Conservation (phyloP, 179 eudicot species). For the Beta corolliflora region DNA sequence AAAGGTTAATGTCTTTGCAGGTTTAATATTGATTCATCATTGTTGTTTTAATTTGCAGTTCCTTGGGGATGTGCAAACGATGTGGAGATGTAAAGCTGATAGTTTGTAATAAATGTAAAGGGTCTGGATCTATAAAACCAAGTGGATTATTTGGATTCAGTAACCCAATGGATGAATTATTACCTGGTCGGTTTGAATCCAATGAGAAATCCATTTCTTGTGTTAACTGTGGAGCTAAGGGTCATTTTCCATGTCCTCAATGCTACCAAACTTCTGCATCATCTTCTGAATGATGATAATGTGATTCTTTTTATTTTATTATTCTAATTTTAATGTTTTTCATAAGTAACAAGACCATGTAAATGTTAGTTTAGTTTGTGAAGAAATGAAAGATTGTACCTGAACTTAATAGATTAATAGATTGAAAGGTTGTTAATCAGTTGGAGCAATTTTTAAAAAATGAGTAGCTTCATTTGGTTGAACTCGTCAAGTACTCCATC, state of each 20-base stretch:
- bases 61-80: slow-evolving; percentile 76
- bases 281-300: neutral
- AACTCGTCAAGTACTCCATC: too few relatives aligned
- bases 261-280: slow-evolving; percentile 34
- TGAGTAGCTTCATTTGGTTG: too few relatives aligned
- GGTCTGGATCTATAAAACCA: slow-evolving; percentile 53
- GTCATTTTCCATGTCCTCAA: slow-evolving; percentile 57
- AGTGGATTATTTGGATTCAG: slow-evolving; percentile 48
- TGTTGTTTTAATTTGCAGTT: slow-evolving; percentile 39
- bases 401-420: too few relatives aligned
- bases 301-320: neutral
- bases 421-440: too few relatives aligned
- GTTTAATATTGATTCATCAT: neutral
- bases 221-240: slow-evolving; percentile 48
- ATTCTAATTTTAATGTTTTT: neutral
- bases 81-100: slow-evolving; percentile 80
- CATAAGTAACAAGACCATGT: too few relatives aligned
- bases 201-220: slow-evolving; percentile 37
- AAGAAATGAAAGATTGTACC: neutral
- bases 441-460: too few relatives aligned
- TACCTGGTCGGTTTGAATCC: slow-evolving; percentile 32
- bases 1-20: neutral
- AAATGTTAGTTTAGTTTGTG: neutral
- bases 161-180: slow-evolving; percentile 35
- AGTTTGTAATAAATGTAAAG: slow-evolving; percentile 73